These are phyloP conservation scores for Fraxinus quadrangulata DNA, from an alignment of 257 asterid species.

Conservation along the genomic window DNA sequence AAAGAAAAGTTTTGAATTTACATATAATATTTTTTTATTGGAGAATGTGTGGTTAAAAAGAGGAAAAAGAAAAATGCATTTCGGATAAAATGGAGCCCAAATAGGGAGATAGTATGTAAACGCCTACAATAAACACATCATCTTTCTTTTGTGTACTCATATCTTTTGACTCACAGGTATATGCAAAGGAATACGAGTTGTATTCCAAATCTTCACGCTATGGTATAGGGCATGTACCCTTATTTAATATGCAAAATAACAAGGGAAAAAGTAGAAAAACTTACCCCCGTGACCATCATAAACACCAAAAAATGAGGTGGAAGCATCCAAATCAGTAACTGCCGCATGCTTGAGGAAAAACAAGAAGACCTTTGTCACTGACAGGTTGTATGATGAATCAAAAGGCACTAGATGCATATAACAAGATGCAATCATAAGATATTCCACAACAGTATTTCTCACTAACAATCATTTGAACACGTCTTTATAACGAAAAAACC, in stretches of 20 bases:
- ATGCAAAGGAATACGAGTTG: not conserved
- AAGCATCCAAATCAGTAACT: constrained; percentile 1
- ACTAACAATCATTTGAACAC: too few relatives aligned
- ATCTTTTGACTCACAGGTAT: not conserved
- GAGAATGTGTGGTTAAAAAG: too few relatives aligned
- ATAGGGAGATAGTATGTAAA: not conserved
- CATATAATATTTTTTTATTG: too few relatives aligned
- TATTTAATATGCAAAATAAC: not conserved
- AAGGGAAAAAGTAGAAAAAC: not conserved
- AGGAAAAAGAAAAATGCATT: too few relatives aligned
- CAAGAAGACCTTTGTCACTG: not conserved
- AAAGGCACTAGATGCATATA: not conserved
- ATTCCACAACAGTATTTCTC: too few relatives aligned
- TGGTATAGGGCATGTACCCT: not conserved
- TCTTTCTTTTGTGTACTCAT: not conserved
- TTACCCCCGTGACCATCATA: constrained; percentile 2
- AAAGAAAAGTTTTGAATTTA: too few relatives aligned
- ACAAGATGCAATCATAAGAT: too few relatives aligned
- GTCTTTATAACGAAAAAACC: too few relatives aligned
- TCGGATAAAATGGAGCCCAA: too few relatives aligned
- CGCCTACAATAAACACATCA: not conserved
- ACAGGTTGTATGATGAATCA: not conserved
- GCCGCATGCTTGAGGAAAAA: constrained; percentile 4
- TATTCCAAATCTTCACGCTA: not conserved
- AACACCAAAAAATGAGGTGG: not conserved